Conservation (phyloP, 2,329 filamentous ascomycete genomes). For the Neopestalotiopsis rosae region DNA sequence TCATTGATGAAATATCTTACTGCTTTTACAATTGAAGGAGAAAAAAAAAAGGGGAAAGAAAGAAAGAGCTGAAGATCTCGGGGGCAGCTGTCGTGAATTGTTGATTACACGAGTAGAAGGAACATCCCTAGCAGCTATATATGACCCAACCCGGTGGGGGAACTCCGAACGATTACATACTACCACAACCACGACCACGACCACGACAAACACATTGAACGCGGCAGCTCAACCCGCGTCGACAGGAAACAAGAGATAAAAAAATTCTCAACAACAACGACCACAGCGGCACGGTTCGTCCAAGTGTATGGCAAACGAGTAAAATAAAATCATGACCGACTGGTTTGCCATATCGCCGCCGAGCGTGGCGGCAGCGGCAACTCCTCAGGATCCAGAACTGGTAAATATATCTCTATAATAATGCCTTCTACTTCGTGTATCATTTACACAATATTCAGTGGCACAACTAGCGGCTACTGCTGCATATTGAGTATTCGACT, state of each 20-base stretch:
- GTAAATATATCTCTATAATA: not conserved
- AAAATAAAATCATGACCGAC: not conserved
- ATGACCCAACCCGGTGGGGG: conserved; percentile 7
- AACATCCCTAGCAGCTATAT: not conserved
- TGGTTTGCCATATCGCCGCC: conserved; percentile 5
- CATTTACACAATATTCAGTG: not conserved
- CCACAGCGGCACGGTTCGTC: not conserved
- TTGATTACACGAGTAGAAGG: not conserved
- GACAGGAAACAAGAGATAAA: not conserved
- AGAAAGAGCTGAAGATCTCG: not conserved
- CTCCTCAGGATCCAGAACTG: conserved; percentile 10
- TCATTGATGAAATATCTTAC: not conserved
- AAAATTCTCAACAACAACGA: not conserved
- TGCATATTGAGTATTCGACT: not conserved
- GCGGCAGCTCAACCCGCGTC: not conserved
- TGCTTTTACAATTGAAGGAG: not conserved
- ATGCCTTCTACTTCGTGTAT: not conserved
- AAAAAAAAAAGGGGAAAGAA: not conserved
- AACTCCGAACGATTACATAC: not conserved
- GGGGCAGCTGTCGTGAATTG: not conserved
- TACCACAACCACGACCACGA: not conserved
- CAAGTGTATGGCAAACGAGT: not conserved
- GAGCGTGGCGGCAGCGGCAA: not conserved
- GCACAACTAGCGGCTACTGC: not conserved
- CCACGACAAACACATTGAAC: not conserved